These are phyloP conservation scores for Nothophaeocryptopus gaeumannii DNA, from an alignment of 2,329 filamentous ascomycete genomes.

Conservation along the genomic window DNA sequence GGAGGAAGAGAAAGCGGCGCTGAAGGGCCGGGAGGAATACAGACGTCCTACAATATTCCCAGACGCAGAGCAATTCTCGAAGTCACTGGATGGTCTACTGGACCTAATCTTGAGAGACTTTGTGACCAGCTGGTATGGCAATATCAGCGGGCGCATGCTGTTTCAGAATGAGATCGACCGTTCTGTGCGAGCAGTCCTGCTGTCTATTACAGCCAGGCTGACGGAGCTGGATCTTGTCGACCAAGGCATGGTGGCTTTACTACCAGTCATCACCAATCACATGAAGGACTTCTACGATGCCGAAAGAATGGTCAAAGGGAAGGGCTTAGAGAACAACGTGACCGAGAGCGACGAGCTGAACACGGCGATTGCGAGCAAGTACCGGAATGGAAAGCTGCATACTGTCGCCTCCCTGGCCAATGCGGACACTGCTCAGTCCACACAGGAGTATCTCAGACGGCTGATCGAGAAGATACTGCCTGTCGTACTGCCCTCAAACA, in stretches of 20 bases:
- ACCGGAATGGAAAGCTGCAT: slow-evolving; percentile 82
- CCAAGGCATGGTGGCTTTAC: slow-evolving; percentile 73
- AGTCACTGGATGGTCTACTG: slow-evolving; percentile 75
- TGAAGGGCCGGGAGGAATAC: slow-evolving; percentile 67
- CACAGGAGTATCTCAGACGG: slow-evolving; percentile 83
- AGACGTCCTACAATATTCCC: slow-evolving; percentile 68
- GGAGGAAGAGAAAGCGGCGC: slow-evolving; percentile 65
- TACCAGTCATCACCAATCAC: slow-evolving; percentile 85
- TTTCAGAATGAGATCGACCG: slow-evolving; percentile 87
- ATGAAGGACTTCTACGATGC: slow-evolving; percentile 88
- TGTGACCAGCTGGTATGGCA: slow-evolving; percentile 80
- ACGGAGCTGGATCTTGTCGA: slow-evolving; percentile 79
- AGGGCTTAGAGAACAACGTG: slow-evolving; percentile 80
- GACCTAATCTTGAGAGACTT: slow-evolving; percentile 78
- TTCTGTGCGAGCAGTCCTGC: slow-evolving; percentile 69
- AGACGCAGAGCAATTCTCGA: slow-evolving; percentile 72
- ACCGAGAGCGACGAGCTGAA: slow-evolving; percentile 97
- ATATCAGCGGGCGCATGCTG: slow-evolving; percentile 74
- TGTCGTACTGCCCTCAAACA: slow-evolving; percentile 66
- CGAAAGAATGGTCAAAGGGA: slow-evolving; percentile 80
- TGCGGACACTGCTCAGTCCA: slow-evolving; percentile 76
- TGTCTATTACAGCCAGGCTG: slow-evolving; percentile 68
- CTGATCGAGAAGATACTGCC: slow-evolving; percentile 72
- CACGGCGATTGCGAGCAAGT: slow-evolving; percentile 91
- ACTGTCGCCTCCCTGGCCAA: slow-evolving; percentile 78